These are phyloP conservation scores for Lepraria neglecta DNA, from an alignment of 495 filamentous ascomycete genomes.

Conservation along the genomic window DNA sequence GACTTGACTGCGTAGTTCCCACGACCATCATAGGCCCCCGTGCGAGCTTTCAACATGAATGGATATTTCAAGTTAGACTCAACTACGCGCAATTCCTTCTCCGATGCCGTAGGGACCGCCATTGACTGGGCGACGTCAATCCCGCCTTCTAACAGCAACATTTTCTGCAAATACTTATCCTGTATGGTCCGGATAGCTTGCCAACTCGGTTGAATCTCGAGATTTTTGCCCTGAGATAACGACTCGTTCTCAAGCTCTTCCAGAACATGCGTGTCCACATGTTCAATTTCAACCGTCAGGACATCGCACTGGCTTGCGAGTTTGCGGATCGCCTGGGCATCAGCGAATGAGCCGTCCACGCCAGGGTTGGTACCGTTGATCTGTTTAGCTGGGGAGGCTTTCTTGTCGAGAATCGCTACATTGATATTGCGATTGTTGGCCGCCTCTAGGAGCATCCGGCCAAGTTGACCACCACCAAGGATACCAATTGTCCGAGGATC, in stretches of 20 bases:
- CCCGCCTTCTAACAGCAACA: conserved; percentile 58
- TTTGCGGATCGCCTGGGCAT: conserved; percentile 65
- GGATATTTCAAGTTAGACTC: conserved; percentile 62
- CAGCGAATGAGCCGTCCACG: conserved; percentile 79
- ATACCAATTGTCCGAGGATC: conserved; percentile 13
- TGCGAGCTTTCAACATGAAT: conserved; percentile 91
- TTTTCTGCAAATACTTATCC: conserved; percentile 93
- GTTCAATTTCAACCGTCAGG: conserved; percentile 95
- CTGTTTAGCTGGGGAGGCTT: conserved; percentile 82
- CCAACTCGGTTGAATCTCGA: conserved; percentile 66
- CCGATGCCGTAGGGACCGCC: neutral
- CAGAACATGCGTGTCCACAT: conserved; percentile 88
- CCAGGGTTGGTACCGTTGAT: conserved; percentile 68
- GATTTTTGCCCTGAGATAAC: conserved; percentile 33
- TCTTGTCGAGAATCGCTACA: conserved; percentile 71
- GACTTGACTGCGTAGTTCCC: conserved; percentile 77
- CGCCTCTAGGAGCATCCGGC: conserved; percentile 91
- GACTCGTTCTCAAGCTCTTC: conserved; percentile 59
- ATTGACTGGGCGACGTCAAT: conserved; percentile 65
- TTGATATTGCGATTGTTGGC: conserved; percentile 81
- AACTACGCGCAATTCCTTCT: neutral
- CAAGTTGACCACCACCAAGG: conserved; percentile 61
- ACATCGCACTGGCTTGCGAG: conserved; percentile 74
- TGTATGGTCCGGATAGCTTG: conserved; percentile 85
- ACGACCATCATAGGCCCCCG: conserved; percentile 88